Evolutionary conservation across 345 rosid species (phyloP), one percentile per base, ranked within the genome.

Genomic region (Trapa incisa): DNA sequence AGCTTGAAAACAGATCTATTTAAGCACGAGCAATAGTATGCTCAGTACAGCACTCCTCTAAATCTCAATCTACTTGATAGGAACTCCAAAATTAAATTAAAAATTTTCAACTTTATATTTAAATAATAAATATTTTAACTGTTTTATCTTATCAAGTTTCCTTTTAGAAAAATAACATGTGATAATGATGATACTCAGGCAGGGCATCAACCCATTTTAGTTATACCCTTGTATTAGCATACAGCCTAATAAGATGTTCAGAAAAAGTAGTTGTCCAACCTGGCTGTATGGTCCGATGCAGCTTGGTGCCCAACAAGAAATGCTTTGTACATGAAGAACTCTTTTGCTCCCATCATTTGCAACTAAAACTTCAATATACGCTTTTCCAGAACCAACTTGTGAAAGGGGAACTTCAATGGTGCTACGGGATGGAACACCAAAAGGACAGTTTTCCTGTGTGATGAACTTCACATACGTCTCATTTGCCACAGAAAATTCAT

Each of bases 261-360:
- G 42, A 3, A 45, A 36, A 61, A 61, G 70, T 29, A 37, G 47
- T 50, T 7, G 43, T 47, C 52, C 54, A 76, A 89, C 99, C 95
- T 94, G 99, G 76, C 99, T 91, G 71, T 91, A 94, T 65, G 99
- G 99, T 69, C 99, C 99, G 52, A 94, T 94, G 86, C 99, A 91
- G 78, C 99, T 89, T 48, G 99, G 99, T 67, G 99, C 99, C 99
- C 99, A 94, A 65, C 84, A 82, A 50, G 99, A 94, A 65, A 91
- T 91, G 75, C 97, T 94, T 68, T 91, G 97, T 5, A 94, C 99
- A 74, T 94, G 99, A 75, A 91, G 85, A 75, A 89, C 99, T 70
- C 79, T 89, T 83, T 91, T 89, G 82, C 85, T 83, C 60, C 76
- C 82, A 68, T 85, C 84, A 70, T 79, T 81, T 22, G 89, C 82